Evolutionary conservation across 352 stramenopile genomes (phyloP), one percentile per base, ranked within the genome.

Genomic region (Globisporangium yorkense): DNA sequence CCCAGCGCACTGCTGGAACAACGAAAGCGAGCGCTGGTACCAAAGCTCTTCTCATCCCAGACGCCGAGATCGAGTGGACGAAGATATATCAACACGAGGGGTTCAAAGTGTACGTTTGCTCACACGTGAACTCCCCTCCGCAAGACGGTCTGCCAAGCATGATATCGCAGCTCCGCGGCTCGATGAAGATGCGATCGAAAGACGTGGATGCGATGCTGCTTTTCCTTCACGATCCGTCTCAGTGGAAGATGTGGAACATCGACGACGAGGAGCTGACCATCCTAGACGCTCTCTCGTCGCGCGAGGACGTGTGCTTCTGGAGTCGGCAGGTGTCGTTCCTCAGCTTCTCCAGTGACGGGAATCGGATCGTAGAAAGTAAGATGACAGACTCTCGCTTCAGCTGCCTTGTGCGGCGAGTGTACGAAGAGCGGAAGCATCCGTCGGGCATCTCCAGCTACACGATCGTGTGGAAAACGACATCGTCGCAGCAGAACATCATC

Each of bases 271-370:
- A 70, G 27, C 55, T 78, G 31, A 29, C 57, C 20, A 2, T 74
- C 37, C 58, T 78, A 0, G 65, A 78, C 9, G 57, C 54, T 37
- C 53, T 78, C 4, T 74, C 67, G 2, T 54, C 37, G 0, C 54
- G 54, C 40, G 70, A 78, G 31, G 67, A 76, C 31, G 57, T 75
- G 12, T 70, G 58, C 40, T 74, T 74, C n/a, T 78, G 70, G 70
- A 75, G 65, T 21, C 61, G 68, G 6, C 59, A 62, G 2, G 54
- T 78, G 20, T 62, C 70, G 37, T 73, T 74, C 43, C 13, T 63
- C 41, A 53, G 33, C 56, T 70, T 74, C 54, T 65, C 57, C 16
- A 71, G 61, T 49, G 63, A 54, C 24, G 62, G 69, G 6, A 57
- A 51, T 8, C 40, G 44, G n/a, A 39, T 50, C 16, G 49, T 53